These are phyloP conservation scores for Tolypocladium ophioglossoides DNA, from an alignment of 2,329 filamentous ascomycete species.

Conservation along the genomic window DNA sequence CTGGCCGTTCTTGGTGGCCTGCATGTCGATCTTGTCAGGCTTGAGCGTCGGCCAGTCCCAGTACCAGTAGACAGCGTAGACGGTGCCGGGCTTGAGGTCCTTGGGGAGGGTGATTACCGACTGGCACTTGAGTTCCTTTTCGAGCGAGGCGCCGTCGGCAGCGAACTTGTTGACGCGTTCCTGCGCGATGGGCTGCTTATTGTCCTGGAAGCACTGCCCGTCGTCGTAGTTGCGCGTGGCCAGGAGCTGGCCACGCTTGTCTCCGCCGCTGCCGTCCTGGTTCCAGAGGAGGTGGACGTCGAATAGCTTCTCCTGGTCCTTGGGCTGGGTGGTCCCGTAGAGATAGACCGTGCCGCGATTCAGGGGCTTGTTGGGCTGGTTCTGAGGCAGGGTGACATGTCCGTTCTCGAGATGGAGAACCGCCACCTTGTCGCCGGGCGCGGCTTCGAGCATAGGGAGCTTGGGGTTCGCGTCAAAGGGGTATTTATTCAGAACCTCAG, in stretches of 20 bases:
- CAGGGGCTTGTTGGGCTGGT: slow-evolving; percentile 46
- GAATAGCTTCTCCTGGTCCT: slow-evolving; percentile 33
- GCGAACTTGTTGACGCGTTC: slow-evolving; percentile 48
- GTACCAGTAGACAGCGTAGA: slow-evolving; percentile 86
- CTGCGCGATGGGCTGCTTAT: slow-evolving; percentile 44
- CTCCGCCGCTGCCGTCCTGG: slow-evolving; percentile 66
- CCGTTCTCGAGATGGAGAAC: slow-evolving; percentile 66
- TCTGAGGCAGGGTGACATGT: slow-evolving; percentile 53
- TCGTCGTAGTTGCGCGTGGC: slow-evolving; percentile 79
- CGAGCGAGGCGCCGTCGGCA: slow-evolving; percentile 40
- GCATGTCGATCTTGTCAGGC: slow-evolving; percentile 27
- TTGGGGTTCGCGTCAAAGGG: slow-evolving; percentile 26
- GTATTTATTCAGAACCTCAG: slow-evolving; percentile 39
- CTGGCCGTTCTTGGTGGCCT: slow-evolving; percentile 26
- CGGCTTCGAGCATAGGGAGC: slow-evolving; percentile 51
- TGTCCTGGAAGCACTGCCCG: slow-evolving; percentile 77
- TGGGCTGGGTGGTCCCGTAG: slow-evolving; percentile 57
- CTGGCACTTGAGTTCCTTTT: slow-evolving; percentile 65
- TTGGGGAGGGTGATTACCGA: slow-evolving; percentile 66
- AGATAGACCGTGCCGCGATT: slow-evolving; percentile 65
- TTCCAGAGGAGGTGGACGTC: slow-evolving; percentile 76
- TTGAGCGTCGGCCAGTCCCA: slow-evolving; percentile 79
- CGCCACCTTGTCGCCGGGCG: slow-evolving; percentile 53
- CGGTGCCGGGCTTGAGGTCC: slow-evolving; percentile 48
- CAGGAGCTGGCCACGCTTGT: slow-evolving; percentile 66